Percentiles rank a stretch among this genome's conserved stretches.
Conservation (phyloP, 225 moss, liverwort and hornwort species). For the Climacium dendroides region DNA sequence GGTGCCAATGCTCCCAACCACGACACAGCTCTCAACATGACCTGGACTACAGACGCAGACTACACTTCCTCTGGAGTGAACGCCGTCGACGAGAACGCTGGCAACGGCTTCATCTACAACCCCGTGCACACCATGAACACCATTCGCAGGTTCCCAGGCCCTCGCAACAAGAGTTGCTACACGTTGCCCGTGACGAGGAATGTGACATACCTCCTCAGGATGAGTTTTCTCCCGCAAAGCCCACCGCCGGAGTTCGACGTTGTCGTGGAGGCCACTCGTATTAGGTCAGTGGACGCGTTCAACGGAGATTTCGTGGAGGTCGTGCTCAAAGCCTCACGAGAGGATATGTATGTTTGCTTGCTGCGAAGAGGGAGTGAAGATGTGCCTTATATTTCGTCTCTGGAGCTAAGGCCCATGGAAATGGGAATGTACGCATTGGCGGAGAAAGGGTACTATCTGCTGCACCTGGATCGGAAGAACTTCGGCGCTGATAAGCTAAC, state of each 20-base stretch:
- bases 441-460: conserved; percentile 17
- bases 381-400: conserved; percentile 28
- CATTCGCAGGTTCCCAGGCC: conserved; percentile 21
- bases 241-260: conserved; percentile 26
- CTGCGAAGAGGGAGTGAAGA: conserved; percentile 1
- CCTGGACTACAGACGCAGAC: conserved; percentile 13
- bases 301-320: conserved; percentile 31
- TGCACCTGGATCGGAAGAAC: conserved; percentile 15
- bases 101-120: conserved; percentile 16
- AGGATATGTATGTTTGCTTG: conserved; percentile 17
- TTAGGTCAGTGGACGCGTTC: conserved; percentile 18
- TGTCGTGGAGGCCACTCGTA: conserved; percentile 19
- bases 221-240: conserved; percentile 13
- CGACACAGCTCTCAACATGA: conserved; percentile 26
- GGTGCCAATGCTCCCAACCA: conserved; percentile 12
- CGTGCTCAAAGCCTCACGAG: conserved; percentile 18
- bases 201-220: conserved; percentile 20
- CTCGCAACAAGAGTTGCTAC: conserved; percentile 36
- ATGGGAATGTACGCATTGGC: conserved; percentile 29
- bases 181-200: conserved; percentile 18
- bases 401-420: conserved; percentile 30
- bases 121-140: conserved; percentile 25
- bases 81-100: conserved; percentile 1
- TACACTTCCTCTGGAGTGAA: conserved; percentile 16
- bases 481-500: conserved; percentile 16